phyloP scores from a whole-genome alignment of 1,139 yeast genomes.

The Suhomyces bolitotheri region DNA sequence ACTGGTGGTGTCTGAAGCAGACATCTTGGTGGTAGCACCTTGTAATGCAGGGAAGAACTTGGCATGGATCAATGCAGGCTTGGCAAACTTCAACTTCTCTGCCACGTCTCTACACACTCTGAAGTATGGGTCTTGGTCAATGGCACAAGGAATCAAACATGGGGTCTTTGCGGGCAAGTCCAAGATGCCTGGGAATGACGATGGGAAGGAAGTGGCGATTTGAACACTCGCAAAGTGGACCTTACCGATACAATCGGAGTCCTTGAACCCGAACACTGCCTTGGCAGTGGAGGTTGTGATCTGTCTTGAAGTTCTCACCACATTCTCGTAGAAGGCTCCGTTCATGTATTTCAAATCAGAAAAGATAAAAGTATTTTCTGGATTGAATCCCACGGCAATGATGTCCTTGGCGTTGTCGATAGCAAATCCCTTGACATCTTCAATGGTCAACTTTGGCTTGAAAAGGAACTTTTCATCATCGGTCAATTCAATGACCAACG shows the following conservation, averaged over 20 bases:
- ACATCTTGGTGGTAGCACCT: constrained; percentile 96
- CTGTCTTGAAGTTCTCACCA: constrained; percentile 90
- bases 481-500: constrained; percentile 92
- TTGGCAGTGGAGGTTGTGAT: constrained; percentile 95
- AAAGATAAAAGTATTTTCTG: constrained; percentile 91
- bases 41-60: constrained; percentile 98
- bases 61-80: constrained; percentile 91
- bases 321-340: constrained; percentile 90
- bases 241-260: constrained; percentile 92
- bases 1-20: constrained; percentile 79
- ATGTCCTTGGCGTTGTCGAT: constrained; percentile 87
- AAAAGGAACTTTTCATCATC: constrained; percentile 97
- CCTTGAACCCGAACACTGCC: constrained; percentile 97
- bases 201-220: constrained; percentile 93
- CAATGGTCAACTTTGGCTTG: constrained; percentile 85
- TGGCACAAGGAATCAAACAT: constrained; percentile 97
- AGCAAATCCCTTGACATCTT: constrained; percentile 81
- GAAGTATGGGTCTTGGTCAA: constrained; percentile 98
- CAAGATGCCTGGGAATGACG: constrained; percentile 91
- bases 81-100: constrained; percentile 81
- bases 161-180: constrained; percentile 87
- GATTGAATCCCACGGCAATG: constrained; percentile 91
- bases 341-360: constrained; percentile 93
- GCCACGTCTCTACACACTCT: constrained; percentile 98
- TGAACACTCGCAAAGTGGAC: constrained; percentile 95